Conservation (phyloP, 2,329 filamentous ascomycete genomes). For the Sporothrix euskadiensis region DNA sequence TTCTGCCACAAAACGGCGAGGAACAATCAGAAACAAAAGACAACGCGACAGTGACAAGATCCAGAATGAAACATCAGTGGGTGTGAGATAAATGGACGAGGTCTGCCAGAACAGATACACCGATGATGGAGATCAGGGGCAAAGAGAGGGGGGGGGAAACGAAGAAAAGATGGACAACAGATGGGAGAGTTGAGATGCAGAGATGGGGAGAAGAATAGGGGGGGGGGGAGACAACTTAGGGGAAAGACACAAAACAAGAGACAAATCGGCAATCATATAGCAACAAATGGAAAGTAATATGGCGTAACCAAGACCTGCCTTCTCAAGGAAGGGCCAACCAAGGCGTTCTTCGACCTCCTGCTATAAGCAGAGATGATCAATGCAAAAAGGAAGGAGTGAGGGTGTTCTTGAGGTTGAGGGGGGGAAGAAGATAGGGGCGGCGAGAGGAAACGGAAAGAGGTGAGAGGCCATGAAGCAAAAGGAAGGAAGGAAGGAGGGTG, state of each 20-base stretch:
- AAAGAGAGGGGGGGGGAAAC: neutral
- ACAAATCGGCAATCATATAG: conserved; percentile 6
- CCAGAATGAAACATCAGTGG: neutral
- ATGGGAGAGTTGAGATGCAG: neutral
- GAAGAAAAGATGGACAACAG: neutral
- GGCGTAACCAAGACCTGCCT: conserved; percentile 16
- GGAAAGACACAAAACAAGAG: neutral
- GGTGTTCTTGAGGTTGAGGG: neutral
- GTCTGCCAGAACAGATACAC: neutral
- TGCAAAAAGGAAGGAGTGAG: neutral
- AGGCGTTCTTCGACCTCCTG: conserved; percentile 2
- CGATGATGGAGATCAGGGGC: neutral
- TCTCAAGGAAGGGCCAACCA: conserved; percentile 28
- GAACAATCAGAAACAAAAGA: neutral
- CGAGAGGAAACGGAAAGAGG: neutral
- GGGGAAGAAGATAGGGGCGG: neutral
- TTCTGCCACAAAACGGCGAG: neutral
- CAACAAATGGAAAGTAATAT: neutral
- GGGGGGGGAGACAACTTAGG: neutral
- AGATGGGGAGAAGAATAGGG: neutral
- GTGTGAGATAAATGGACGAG: neutral
- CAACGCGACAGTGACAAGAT: neutral
- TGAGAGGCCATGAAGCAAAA: neutral
- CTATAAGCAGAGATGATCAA: neutral
- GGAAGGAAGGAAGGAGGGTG: neutral